Conservation (phyloP, 805 yeast species). For the Wickerhamiella shivajii region DNA sequence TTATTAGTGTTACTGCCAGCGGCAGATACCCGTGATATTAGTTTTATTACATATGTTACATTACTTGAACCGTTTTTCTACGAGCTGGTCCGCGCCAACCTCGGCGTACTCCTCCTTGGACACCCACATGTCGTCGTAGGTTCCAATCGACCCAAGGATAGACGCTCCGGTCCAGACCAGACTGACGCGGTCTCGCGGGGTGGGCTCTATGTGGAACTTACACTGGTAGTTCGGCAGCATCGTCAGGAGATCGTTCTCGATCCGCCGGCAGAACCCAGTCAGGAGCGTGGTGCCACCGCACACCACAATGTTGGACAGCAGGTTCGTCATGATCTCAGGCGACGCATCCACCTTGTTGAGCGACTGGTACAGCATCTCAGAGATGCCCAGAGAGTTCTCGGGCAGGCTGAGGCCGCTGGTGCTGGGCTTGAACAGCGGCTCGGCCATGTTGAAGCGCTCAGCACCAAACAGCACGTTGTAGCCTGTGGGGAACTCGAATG, state of each 20-base stretch:
- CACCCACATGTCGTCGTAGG: constrained; percentile 93
- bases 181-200: constrained; percentile 51
- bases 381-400: constrained; percentile 37
- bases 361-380: constrained; percentile 32
- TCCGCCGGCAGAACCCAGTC: constrained; percentile 66
- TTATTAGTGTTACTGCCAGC: no score
- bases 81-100: constrained; percentile 68
- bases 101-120: constrained; percentile 77
- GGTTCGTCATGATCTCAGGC: constrained; percentile 52
- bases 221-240: constrained; percentile 72
- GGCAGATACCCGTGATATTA: not conserved
- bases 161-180: constrained; percentile 91
- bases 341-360: constrained; percentile 35
- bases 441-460: constrained; percentile 43
- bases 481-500: constrained; percentile 49
- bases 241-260: constrained; percentile 52
- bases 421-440: constrained; percentile 58
- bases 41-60: not conserved
- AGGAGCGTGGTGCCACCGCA: constrained; percentile 73
- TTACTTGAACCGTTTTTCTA: constrained; percentile 14
- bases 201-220: constrained; percentile 62
- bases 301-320: constrained; percentile 75
- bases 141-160: constrained; percentile 72
- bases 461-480: constrained; percentile 33
- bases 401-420: constrained; percentile 29